Evolutionary conservation across 2,329 filamentous ascomycete genomes (phyloP).

Genomic region (Calycina marina): DNA sequence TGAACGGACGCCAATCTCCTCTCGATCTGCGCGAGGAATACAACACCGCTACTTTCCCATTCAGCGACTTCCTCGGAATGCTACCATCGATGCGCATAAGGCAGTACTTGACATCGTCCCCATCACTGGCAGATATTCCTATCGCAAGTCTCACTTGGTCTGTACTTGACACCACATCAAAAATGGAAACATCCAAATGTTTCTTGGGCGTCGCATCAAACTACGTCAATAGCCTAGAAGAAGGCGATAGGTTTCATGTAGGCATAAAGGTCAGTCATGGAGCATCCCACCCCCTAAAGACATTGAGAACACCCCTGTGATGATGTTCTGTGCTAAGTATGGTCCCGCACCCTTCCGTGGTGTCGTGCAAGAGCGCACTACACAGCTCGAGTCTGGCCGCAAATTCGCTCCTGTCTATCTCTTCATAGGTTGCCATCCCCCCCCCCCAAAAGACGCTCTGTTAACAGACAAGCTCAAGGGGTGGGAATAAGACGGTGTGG

Average conservation of each 20-base stretch:
- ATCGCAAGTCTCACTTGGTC: conserved; percentile 45
- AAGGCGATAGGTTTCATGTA: conserved; percentile 25
- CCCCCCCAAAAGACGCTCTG: conserved; percentile 13
- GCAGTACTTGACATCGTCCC: conserved; percentile 72
- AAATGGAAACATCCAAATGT: conserved; percentile 13
- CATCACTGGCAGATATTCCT: conserved; percentile 55
- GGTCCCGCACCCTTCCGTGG: conserved; percentile 18
- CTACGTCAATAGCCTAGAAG: conserved; percentile 28
- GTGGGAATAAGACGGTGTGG: conserved; percentile 15
- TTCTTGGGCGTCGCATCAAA: conserved; percentile 31
- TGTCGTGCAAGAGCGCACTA: conserved; percentile 20
- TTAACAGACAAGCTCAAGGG: conserved; percentile 12
- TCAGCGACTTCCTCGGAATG: conserved; percentile 55
- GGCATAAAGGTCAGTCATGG: conserved; percentile 28
- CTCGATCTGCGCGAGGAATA: conserved; percentile 57
- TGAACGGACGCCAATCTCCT: conserved; percentile 40
- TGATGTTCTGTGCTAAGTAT: conserved; percentile 22
- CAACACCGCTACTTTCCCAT: conserved; percentile 41
- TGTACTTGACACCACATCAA: conserved; percentile 34
- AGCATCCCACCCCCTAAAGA: conserved; percentile 12
- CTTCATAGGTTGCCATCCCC: conserved; percentile 17
- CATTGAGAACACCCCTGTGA: conserved; percentile 19
- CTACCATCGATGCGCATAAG: conserved; percentile 63
- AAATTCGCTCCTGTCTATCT: conserved; percentile 16
- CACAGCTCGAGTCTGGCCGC: conserved; percentile 22